Evolutionary conservation across 805 yeast genomes (phyloP).

Genomic region (Yarrowia sp.): DNA sequence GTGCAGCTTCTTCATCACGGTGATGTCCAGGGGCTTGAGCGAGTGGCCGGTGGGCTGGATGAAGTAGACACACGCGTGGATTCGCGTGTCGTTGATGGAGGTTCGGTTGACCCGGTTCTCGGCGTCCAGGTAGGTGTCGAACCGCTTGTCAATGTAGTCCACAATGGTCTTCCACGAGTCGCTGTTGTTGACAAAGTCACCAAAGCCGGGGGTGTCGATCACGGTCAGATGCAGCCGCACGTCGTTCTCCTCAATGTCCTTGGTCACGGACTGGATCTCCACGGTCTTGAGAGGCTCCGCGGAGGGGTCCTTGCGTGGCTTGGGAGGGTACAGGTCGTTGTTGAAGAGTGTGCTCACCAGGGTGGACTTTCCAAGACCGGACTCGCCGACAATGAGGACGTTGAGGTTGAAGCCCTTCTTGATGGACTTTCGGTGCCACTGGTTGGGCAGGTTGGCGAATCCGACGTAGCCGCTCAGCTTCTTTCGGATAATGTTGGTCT

Average conservation of each 20-base stretch:
- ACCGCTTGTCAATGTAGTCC: conserved; percentile 81
- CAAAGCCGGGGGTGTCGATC: conserved; percentile 91
- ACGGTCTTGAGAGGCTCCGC: conserved; percentile 50
- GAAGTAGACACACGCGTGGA: conserved; percentile 90
- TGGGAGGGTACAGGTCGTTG: conserved; percentile 53
- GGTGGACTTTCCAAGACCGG: conserved; percentile 91
- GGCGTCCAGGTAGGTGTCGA: conserved; percentile 82
- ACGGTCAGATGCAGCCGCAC: conserved; percentile 82
- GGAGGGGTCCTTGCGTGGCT: conserved; percentile 44
- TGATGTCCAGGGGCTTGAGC: conserved; percentile 82
- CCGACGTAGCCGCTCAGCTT: conserved; percentile 93
- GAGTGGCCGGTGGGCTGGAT: conserved; percentile 97
- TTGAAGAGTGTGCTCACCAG: conserved; percentile 87
- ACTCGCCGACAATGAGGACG: conserved; percentile 77
- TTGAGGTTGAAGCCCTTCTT: conserved; percentile 88
- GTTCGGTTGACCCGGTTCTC: conserved; percentile 82
- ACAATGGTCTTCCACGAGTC: conserved; percentile 88
- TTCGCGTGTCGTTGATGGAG: conserved; percentile 70
- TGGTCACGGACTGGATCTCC: conserved; percentile 56
- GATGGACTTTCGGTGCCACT: conserved; percentile 94
- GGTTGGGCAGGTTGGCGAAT: conserved; percentile 95
- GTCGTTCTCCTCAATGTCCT: conserved; percentile 89
- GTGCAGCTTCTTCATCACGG: conserved; percentile 82
- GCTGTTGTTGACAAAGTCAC: conserved; percentile 78
- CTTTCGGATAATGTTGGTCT: conserved; percentile 41